Evolutionary conservation across 164 flowering plant species (phyloP), one percentile per base, ranked within the genome.

Genomic region (Aristolochia contorta): DNA sequence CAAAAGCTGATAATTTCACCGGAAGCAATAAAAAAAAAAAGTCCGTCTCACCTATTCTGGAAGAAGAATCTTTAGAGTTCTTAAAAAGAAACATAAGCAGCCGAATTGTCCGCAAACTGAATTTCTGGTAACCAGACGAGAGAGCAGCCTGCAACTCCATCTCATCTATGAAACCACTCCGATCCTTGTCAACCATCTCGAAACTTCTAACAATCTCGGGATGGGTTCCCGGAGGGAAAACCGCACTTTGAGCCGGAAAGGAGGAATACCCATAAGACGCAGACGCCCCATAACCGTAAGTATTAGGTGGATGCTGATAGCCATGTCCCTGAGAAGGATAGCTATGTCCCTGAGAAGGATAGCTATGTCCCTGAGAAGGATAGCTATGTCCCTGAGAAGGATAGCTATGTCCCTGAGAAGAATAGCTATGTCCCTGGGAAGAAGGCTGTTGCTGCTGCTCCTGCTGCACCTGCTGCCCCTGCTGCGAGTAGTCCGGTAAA

Each of bases 131-230:
- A 30, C 72, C 77, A 57, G 73, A 72, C 51, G 85, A 78, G 1
- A 89, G 79, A 21, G 88, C 89, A 57, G 71, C 70, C 62, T 80
- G 91, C 62, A 87, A 64, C 76, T 87, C 94, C 16, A 16, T 75
- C 60, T 80, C 90, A 47, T 87, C 97, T 3, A 89, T 78, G 57
- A 73, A 84, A 19, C 96, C 96, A 63, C 89, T 89, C 37, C 80
- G 33, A 61, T 89, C 89, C 56, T 78, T 77, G 56, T 89, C 94
- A 23, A 80, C 89, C 81, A 77, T 76, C 74, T 85, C 75, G 66
- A 86, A 85, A 69, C 78, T 79, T 60, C 91, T 66, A 16, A 89
- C 68, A 37, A 85, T 80, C 27, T 82, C 89, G 32, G 93, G 86
- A 65, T 76, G 73, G 0, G 87, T 86, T 51, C 84, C 91, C 24